Percentiles rank a stretch among this genome's conserved stretches.
These are phyloP conservation scores for Chalciporus piperatus DNA, from an alignment of 768 basidiomycete genomes.

Conservation along the genomic window DNA sequence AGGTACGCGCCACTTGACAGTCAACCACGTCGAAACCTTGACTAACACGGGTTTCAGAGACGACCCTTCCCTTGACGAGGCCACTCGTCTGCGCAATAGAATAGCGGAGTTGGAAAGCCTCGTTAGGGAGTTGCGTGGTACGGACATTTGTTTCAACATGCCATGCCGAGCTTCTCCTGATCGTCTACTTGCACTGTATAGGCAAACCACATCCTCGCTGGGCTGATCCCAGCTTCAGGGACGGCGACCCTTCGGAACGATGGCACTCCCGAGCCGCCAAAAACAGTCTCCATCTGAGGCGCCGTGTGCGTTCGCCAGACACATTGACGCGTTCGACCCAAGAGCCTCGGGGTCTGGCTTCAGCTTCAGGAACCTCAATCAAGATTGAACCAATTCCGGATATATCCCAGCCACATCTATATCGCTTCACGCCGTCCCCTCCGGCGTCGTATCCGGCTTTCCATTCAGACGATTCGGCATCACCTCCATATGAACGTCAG, in stretches of 20 bases:
- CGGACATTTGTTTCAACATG: conserved; percentile 16
- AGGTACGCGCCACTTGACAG: conserved; percentile 42
- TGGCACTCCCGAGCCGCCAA: conserved; percentile 85
- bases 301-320: conserved; percentile 37
- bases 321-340: conserved; percentile 32
- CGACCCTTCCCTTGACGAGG: conserved; percentile 86
- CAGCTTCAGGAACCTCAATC: conserved; percentile 56
- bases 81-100: conserved; percentile 77
- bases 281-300: conserved; percentile 48
- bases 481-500: conserved; percentile 35
- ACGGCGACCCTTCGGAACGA: conserved; percentile 78
- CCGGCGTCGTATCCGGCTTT: conserved; percentile 53
- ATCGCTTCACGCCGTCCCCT: conserved; percentile 68
- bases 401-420: conserved; percentile 48
- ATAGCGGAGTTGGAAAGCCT: conserved; percentile 93
- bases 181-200: conserved; percentile 25
- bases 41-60: conserved; percentile 46
- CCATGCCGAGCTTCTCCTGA: conserved; percentile 9
- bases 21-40: not conserved
- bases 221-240: conserved; percentile 76
- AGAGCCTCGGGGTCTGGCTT: conserved; percentile 39
- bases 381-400: conserved; percentile 64
- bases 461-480: conserved; percentile 41
- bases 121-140: conserved; percentile 84
- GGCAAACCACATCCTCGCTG: conserved; percentile 87